Evolutionary conservation across 306 rosid genomes (phyloP).

Genomic region (Prunus mira): DNA sequence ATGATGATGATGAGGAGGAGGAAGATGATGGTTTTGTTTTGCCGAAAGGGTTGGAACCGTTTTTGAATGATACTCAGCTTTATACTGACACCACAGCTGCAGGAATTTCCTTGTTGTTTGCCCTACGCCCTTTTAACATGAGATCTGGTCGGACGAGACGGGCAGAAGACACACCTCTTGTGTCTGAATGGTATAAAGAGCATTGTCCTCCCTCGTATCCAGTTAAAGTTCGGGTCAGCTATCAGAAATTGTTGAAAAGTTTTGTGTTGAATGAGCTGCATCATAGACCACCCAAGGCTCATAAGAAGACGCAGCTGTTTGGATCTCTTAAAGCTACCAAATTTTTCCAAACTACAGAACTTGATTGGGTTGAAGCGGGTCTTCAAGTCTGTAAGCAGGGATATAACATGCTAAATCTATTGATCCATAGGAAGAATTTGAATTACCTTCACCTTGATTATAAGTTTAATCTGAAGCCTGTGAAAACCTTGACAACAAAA

Average conservation of each 20-base stretch:
- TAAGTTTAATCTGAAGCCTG: constrained; percentile 95
- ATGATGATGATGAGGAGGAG: constrained; percentile 62
- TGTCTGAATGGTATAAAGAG: constrained; percentile 98
- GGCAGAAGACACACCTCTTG: constrained; percentile 93
- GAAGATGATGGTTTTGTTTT: constrained; percentile 76
- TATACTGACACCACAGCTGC: constrained; percentile 98
- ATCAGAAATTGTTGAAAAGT: constrained; percentile 89
- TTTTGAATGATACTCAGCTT: constrained; percentile 79
- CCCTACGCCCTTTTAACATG: constrained; percentile 99
- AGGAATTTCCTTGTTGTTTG: constrained; percentile 86
- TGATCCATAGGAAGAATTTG: constrained; percentile 94
- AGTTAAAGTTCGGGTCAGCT: constrained; percentile 96
- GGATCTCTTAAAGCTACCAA: constrained; percentile 95
- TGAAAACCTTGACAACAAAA: constrained; percentile 90
- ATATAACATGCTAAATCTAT: constrained; percentile 93
- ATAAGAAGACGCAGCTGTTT: constrained; percentile 89
- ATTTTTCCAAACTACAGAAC: constrained; percentile 97
- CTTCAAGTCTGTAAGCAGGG: constrained; percentile 99
- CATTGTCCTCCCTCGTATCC: constrained; percentile 99
- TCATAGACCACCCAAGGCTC: constrained; percentile 98
- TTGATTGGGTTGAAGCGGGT: constrained; percentile 99
- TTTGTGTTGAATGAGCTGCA: constrained; percentile 97
- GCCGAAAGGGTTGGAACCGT: constrained; percentile 92
- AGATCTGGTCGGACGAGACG: constrained; percentile 95
- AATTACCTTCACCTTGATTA: constrained; percentile 98